Evolutionary conservation across 176 grass and related monocot species (phyloP), one percentile per base, ranked within the genome.

Genomic region (Avena eriantha): DNA sequence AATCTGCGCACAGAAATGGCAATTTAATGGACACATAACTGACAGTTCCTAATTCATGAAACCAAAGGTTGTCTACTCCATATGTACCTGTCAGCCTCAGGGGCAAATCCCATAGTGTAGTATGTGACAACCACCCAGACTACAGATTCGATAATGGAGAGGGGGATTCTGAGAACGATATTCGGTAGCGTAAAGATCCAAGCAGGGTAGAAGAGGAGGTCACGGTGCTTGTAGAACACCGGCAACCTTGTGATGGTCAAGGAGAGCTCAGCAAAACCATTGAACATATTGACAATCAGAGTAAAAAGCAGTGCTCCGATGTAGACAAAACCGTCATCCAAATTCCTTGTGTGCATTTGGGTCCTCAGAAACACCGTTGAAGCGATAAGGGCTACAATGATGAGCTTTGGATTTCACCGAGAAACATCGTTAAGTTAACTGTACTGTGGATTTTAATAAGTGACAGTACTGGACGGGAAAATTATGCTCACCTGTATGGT

Each of bases 201-300:
- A 39, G 97, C 94, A 77, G 97, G 97, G 78, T 96, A 94, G 90
- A 99, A 96, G 80, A 93, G 92, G 46, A 99, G 92, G 80, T 99
- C 94, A 39, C 97, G 89, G 80, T 99, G 97, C 83, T 96, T 99
- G 92, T 82, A 99, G 92, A 99, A 99, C 75, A 99, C 97, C 4
- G 92, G 97, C 57, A 99, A 91, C 72, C 97, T 90, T 77, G 89
- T 90, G 48, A 99, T 93, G 61, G 90, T 74, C n/a, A 99, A 83
- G 31, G 97, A 83, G 59, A 99, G 92, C 92, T 99, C 97, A 59
- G 97, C 90, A 75, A 99, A 91, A 51, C 97, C 97, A 85, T 99
- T 99, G 89, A 99, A 99, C 92, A 93, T 91, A 83, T 99, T 99
- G 70, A 96, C 90, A 43, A 99, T 91, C 73, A 99, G 50, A 21